These are phyloP conservation scores for Penicillium sp. DNA, from an alignment of 2,329 filamentous ascomycete genomes.

Conservation along the genomic window DNA sequence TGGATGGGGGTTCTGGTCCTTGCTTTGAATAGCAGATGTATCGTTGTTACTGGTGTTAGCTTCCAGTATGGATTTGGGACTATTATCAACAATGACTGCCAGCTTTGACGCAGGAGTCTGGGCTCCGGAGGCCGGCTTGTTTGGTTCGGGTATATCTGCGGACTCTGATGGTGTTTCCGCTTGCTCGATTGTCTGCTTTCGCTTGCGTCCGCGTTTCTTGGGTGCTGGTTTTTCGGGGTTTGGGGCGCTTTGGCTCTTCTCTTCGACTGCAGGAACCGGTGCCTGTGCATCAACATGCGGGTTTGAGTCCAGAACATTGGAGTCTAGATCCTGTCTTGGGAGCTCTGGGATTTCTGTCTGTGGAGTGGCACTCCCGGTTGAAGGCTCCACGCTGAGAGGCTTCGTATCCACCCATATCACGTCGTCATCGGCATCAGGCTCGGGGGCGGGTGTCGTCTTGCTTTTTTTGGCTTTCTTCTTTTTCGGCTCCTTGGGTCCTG, in stretches of 20 bases:
- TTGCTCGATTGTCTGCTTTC: constrained; percentile 37
- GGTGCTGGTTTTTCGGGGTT: constrained; percentile 26
- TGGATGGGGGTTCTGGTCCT: constrained; percentile 1
- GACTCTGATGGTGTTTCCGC: not conserved
- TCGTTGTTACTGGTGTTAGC: not conserved
- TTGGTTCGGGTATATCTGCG: not conserved
- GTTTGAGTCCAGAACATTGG: not conserved
- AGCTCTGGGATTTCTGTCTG: constrained; percentile 10
- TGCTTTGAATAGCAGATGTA: not conserved
- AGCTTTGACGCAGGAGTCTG: not conserved
- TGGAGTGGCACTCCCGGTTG: not conserved
- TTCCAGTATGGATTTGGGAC: not conserved
- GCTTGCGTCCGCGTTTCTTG: constrained; percentile 48
- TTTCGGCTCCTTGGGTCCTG: constrained; percentile 31
- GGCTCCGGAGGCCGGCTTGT: not conserved
- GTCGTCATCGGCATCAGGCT: constrained; percentile 40
- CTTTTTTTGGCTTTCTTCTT: constrained; percentile 49
- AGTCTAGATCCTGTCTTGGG: not conserved
- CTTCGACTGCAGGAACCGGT: not conserved
- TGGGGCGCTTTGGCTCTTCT: not conserved
- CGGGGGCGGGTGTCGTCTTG: constrained; percentile 40
- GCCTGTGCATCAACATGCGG: not conserved
- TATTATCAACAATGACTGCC: constrained; percentile 2
- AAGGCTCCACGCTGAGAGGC: constrained; percentile 11
- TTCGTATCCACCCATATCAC: constrained; percentile 44